These are phyloP conservation scores for Alternaria infectoria DNA, from an alignment of 2,329 filamentous ascomycete species.

Conservation along the genomic window DNA sequence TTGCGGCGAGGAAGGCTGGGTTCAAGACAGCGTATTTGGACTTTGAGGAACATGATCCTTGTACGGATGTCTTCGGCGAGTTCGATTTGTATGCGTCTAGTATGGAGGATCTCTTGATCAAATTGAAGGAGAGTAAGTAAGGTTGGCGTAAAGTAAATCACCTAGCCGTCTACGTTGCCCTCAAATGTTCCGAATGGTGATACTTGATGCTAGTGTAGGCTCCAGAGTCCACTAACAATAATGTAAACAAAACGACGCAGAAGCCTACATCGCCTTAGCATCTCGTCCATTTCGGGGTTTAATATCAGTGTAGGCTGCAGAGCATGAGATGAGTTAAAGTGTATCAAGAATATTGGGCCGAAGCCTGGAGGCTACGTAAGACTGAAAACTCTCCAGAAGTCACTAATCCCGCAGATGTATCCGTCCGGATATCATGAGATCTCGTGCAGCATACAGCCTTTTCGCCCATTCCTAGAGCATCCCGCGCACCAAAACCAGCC, in stretches of 20 bases:
- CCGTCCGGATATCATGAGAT: neutral
- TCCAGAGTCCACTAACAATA: neutral
- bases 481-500: neutral
- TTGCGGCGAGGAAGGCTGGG: constrained; percentile 26
- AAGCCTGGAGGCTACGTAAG: neutral
- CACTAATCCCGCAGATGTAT: neutral
- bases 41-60: constrained; percentile 33
- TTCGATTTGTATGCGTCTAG: constrained; percentile 34
- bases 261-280: neutral
- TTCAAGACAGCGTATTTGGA: constrained; percentile 35
- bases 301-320: neutral
- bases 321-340: neutral
- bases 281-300: neutral
- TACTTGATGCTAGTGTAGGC: neutral
- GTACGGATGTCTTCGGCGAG: constrained; percentile 29
- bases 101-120: constrained; percentile 28
- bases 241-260: neutral
- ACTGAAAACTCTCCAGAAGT: neutral
- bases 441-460: neutral
- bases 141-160: neutral
- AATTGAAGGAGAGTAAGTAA: constrained; percentile 18
- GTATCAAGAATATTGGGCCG: neutral
- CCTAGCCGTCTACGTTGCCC: neutral
- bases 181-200: neutral
- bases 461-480: neutral